These are phyloP conservation scores for Anisodus tanguticus DNA, from an alignment of 257 asterid species.

Conservation along the genomic window DNA sequence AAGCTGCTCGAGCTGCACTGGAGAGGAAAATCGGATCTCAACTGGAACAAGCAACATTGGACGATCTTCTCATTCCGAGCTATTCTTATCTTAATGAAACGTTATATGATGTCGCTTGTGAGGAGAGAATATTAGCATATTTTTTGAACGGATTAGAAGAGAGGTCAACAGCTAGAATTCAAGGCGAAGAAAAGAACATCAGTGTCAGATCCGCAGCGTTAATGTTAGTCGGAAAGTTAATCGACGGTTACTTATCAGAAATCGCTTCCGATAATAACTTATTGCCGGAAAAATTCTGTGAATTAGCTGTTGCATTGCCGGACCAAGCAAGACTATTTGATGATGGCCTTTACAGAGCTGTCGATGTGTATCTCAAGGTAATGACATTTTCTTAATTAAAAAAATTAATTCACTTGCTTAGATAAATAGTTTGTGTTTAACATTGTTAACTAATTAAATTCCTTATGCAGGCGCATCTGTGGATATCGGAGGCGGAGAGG, in stretches of 20 bases:
- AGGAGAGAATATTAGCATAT: constrained; percentile 71
- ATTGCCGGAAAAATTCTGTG: constrained; percentile 73
- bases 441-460: neutral
- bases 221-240: constrained; percentile 83
- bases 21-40: constrained; percentile 91
- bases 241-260: constrained; percentile 97
- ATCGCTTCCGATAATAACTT: constrained; percentile 93
- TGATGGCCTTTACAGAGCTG: constrained; percentile 96
- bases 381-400: neutral
- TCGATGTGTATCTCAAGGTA: constrained; percentile 97
- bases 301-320: constrained; percentile 76
- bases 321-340: constrained; percentile 83
- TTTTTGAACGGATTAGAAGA: constrained; percentile 61
- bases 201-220: constrained; percentile 59
- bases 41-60: constrained; percentile 81
- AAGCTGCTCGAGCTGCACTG: constrained; percentile 56
- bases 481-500: constrained; percentile 79
- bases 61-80: constrained; percentile 91
- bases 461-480: constrained; percentile 73
- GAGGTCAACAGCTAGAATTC: constrained; percentile 46
- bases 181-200: constrained; percentile 45
- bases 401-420: neutral
- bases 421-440: neutral
- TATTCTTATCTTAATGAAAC: constrained; percentile 93
- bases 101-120: constrained; percentile 88